A percentile compares a stretch with the other conserved stretches of the same genome.
Evolutionary conservation across 306 rosid genomes (phyloP).

Genomic region (Trifolium dubium): DNA sequence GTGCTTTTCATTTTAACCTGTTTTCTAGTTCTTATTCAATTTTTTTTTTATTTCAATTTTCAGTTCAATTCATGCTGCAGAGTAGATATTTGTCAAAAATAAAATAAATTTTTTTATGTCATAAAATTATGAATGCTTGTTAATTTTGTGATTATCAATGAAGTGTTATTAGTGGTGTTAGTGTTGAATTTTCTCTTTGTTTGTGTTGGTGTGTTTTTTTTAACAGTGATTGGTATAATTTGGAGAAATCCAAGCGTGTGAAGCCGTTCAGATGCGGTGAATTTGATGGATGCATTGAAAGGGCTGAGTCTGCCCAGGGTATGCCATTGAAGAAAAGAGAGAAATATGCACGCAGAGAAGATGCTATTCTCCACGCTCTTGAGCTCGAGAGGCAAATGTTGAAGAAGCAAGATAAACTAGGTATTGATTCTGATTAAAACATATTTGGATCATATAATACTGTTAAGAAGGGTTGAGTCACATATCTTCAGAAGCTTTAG

Average conservation of each 20-base stretch:
- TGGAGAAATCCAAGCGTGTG: conserved; percentile 98
- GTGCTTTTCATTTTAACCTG: not conserved
- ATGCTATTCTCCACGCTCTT: conserved; percentile 95
- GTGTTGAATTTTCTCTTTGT: conserved; percentile 20
- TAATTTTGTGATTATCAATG: conserved; percentile 1
- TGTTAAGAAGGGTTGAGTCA: conserved; percentile 47
- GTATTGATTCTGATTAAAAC: conserved; percentile 51
- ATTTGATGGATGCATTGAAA: conserved; percentile 92
- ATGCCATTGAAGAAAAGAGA: conserved; percentile 96
- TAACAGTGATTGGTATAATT: conserved; percentile 93
- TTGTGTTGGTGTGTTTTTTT: conserved; percentile 39
- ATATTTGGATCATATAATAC: conserved; percentile 49
- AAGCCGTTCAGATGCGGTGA: conserved; percentile 94
- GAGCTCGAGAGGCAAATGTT: conserved; percentile 78
- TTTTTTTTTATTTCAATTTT: not conserved
- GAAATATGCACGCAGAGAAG: conserved; percentile 98
- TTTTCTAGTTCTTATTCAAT: conserved; percentile 5
- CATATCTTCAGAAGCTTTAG: conserved; percentile 46
- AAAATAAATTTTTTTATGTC: not conserved
- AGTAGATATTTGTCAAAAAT: not conserved
- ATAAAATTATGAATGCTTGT: not conserved
- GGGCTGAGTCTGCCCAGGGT: conserved; percentile 86
- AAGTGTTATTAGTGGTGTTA: not conserved
- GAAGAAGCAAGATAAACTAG: conserved; percentile 66
- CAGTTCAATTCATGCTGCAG: not conserved